Base-by-base conservation (phyloP, 345 rosid species). In the Ailanthus altissimus region DNA sequence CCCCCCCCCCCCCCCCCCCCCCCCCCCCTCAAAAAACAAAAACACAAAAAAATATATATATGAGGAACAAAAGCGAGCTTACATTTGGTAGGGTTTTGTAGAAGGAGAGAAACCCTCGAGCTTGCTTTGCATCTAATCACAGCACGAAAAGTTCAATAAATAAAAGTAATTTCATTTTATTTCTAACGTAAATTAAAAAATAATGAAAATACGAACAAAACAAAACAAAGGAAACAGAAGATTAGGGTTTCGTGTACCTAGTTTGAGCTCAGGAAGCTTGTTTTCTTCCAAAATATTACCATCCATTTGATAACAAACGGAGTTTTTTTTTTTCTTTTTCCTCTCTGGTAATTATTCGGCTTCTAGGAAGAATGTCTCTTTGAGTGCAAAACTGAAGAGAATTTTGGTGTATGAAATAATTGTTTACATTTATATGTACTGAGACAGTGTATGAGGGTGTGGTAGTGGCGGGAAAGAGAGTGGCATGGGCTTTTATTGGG, bases 91-190 rank as follows among this genome's bases (percentile, higher is more conserved):
- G 93, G 78, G 92, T 88, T 88, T 89, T 96, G 91, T 91, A 96
- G 89, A 96, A 96, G 12, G 94, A 89, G 73, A 96, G 91, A 86
- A 96, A 96, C 80, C 99, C 99, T 80, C 91, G 97, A 76, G 99
- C 94, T 82, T 96, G 99, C 88, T 90, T 93, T 61, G 91, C 91
- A 88, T 93, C 98, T 95, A 58, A 28, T 72, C 71, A 65, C 25
- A 70, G 28, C 50, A 32, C 20, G 47, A 46, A 11, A 20, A 23
- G 60, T 70, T 18, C 6, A 70, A 23, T 42, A 65, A 57, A 40
- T 26, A 74, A 60, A 10, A 77, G n/a, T n/a, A n/a, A 82, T 25
- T 12, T 83, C 56, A 72, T 54, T 70, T 83, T 51, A 74, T 54
- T 70, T 72, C n/a, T 75, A 70, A 81, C 64, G 64, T 13, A 64